Evolutionary conservation across 148 eudicot species (phyloP), one percentile per base, ranked within the genome.

Genomic region (Rhododendron ovatum): DNA sequence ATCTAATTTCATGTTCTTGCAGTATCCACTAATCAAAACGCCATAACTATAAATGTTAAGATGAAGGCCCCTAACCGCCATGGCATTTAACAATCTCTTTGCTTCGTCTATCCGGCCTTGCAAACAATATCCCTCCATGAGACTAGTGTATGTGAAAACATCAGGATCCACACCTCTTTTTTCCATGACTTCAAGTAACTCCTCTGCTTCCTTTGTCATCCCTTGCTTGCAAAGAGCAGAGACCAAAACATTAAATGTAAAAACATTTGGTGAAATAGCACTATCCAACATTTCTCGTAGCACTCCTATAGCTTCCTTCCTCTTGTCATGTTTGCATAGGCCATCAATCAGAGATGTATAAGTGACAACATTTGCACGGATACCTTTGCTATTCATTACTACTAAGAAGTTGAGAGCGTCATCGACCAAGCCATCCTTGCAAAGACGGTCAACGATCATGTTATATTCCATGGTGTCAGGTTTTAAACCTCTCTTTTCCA

Each of bases 71-170:
- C 28, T 53, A 0, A 22, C 26, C 2, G 4, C 67, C 86, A 84
- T 53, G 2, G 18, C 8, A 75, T n/a, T 55, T 7, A 84, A 53
- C 47, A 84, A 2, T 76, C 61, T 51, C 7, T 24, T 45, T 48
- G 86, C 81, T 22, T 84, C 35, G 24, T 47, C 63, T 82, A 84
- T 71, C 13, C 5, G 2, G 39, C 85, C 85, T n/a, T 39, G 80
- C 71, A 82, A 35, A 82, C 88, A 82, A 35, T 53, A 86, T 48
- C 76, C 82, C 3, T n/a, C 71, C 41, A 86, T 82, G 24, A 86
- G n/a, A 45, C 57, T 15, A 74, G 9, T 86, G 48, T 86, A 86
- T 2, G 59, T 75, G 81, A 71, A 17, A 7, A 39, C 45, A 82
- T 82, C 14, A 17, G 82, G 88, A 47, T 28, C 7, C 13, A 48